These are phyloP conservation scores for Pythium myriotylum DNA, from an alignment of 352 stramenopile genomes.

Conservation along the genomic window DNA sequence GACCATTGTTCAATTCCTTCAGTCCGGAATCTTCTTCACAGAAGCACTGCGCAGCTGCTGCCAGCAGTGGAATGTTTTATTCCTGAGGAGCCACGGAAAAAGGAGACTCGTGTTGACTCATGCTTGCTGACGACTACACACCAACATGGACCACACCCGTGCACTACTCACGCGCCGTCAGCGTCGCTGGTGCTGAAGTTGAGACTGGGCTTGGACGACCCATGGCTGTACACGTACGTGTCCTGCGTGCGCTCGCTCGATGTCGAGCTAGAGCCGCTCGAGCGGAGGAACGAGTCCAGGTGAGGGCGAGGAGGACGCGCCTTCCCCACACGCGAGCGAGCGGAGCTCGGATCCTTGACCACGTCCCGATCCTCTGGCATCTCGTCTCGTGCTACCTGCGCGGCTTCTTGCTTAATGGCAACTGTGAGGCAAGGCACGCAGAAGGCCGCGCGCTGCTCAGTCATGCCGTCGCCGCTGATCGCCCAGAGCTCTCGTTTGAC, in stretches of 20 bases:
- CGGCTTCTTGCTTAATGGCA: conserved; percentile 12
- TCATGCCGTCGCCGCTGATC: conserved; percentile 11
- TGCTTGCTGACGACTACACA: too few species aligned
- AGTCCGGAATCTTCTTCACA: too few species aligned
- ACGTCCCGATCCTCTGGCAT: conserved; percentile 12
- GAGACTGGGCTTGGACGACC: conserved; percentile 22
- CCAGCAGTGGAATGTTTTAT: too few species aligned
- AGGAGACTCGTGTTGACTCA: too few species aligned
- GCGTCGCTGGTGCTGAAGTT: conserved; percentile 9
- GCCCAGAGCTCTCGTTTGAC: conserved; percentile 23
- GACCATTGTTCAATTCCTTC: too few species aligned
- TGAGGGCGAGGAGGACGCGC: background rate
- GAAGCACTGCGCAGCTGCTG: too few species aligned
- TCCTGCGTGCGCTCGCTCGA: conserved; percentile 31
- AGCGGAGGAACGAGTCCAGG: background rate
- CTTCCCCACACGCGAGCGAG: conserved; percentile 5
- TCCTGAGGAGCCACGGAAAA: too few species aligned
- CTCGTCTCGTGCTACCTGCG: conserved; percentile 23
- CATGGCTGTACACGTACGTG: conserved; percentile 18
- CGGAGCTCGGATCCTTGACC: conserved; percentile 12
- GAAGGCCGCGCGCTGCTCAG: conserved; percentile 13
- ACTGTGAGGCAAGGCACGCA: conserved; percentile 27
- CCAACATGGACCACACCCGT: background rate
- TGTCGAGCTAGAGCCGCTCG: conserved; percentile 24
- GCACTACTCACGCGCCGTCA: background rate